phyloP scores from a whole-genome alignment of 371 early-diverging fungal genomes.

The Homolaphlyctis polyrhiza region DNA sequence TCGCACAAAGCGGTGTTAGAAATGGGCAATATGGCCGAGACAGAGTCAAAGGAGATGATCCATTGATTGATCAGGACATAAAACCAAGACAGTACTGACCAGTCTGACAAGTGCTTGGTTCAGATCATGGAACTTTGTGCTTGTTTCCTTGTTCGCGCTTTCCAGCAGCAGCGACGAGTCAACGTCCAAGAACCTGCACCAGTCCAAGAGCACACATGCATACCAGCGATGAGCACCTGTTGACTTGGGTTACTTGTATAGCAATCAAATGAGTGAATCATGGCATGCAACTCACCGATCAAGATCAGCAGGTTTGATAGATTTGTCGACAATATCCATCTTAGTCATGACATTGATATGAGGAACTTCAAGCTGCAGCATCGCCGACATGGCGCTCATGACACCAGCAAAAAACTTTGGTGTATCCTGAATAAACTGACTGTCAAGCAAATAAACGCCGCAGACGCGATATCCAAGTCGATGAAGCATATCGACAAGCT shows the following conservation, averaged over 20 bases:
- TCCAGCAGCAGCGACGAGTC: slow-evolving; percentile 80
- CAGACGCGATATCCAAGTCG: slow-evolving; percentile 47
- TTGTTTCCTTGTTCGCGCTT: slow-evolving; percentile 64
- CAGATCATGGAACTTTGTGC: slow-evolving; percentile 71
- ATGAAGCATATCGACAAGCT: slow-evolving; percentile 66
- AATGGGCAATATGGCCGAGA: background rate
- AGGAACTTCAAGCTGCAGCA: slow-evolving; percentile 93
- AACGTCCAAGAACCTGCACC: slow-evolving; percentile 74
- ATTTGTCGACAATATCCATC: slow-evolving; percentile 83
- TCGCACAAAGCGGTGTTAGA: background rate
- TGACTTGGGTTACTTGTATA: no score
- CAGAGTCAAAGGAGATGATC: background rate
- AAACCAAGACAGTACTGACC: slow-evolving; percentile 43
- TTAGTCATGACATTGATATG: slow-evolving; percentile 97
- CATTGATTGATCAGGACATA: no score
- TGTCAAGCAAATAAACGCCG: slow-evolving; percentile 91
- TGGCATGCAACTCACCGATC: slow-evolving; percentile 39
- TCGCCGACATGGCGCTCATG: slow-evolving; percentile 70
- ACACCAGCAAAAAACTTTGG: slow-evolving; percentile 95
- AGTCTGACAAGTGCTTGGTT: slow-evolving; percentile 87
- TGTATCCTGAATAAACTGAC: slow-evolving; percentile 91
- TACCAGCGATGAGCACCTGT: background rate
- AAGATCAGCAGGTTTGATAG: slow-evolving; percentile 27
- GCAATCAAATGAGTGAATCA: background rate
- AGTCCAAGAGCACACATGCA: background rate